Evolutionary conservation across 208 protist genomes (phyloP).

Genomic region (Trypanosoma vivax): DNA sequence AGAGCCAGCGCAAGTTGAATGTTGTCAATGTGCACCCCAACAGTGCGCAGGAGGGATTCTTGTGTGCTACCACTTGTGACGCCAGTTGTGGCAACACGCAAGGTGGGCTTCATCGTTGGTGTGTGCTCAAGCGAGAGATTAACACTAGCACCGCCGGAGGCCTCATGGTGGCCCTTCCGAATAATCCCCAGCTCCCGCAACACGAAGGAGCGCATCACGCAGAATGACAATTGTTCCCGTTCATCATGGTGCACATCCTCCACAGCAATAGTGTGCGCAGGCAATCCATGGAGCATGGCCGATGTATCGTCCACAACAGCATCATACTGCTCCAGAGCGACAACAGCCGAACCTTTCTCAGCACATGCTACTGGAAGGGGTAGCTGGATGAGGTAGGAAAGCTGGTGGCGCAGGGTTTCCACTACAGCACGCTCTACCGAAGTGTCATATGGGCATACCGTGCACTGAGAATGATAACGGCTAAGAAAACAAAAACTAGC

Average conservation of each 20-base stretch:
- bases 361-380: slow-evolving; percentile 2
- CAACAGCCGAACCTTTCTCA: slow-evolving; percentile 4
- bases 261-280: background rate
- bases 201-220: slow-evolving; percentile 54
- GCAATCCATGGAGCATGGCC: background rate
- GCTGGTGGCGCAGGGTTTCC: slow-evolving; percentile 24
- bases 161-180: slow-evolving; percentile 22
- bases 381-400: slow-evolving; percentile 24
- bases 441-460: slow-evolving; percentile 1
- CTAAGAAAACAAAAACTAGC: slow-evolving; percentile 36
- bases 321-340: slow-evolving; percentile 7
- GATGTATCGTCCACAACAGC: background rate
- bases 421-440: slow-evolving; percentile 18
- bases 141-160: background rate
- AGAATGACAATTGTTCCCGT: slow-evolving; percentile 33
- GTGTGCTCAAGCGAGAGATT: slow-evolving; percentile 9
- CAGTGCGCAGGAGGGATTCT: slow-evolving; percentile 18
- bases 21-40: slow-evolving; percentile 39
- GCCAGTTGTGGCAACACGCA: slow-evolving; percentile 7
- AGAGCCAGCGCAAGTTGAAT: slow-evolving; percentile 54
- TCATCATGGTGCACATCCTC: slow-evolving; percentile 13
- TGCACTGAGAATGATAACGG: slow-evolving; percentile 13
- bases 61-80: slow-evolving; percentile 26
- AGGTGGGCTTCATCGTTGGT: slow-evolving; percentile 7
- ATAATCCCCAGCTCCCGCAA: slow-evolving; percentile 53